Conservation (phyloP, 495 filamentous ascomycete species). For the Margaritispora aquatica region DNA sequence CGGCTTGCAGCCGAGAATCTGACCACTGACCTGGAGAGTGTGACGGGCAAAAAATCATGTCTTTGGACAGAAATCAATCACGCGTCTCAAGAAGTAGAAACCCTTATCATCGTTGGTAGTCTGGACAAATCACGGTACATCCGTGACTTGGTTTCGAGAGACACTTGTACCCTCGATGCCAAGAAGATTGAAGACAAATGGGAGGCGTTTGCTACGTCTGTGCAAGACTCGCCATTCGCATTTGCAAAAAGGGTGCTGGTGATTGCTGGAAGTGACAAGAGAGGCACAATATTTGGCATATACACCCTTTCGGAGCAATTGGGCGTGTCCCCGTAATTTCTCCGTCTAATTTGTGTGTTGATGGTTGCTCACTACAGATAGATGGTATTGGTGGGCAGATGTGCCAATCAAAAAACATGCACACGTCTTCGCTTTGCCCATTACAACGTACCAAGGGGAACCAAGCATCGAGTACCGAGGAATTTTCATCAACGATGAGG, state of each 20-base stretch:
- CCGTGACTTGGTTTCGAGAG: slow-evolving; percentile 41
- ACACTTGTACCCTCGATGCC: slow-evolving; percentile 54
- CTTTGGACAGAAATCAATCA: background rate
- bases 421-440: slow-evolving; percentile 48
- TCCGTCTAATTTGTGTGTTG: background rate
- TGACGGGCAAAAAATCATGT: background rate
- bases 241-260: slow-evolving; percentile 54
- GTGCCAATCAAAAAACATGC: slow-evolving; percentile 46
- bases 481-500: slow-evolving; percentile 67
- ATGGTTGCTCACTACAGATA: slow-evolving; percentile 22
- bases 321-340: slow-evolving; percentile 52
- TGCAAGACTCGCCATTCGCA: slow-evolving; percentile 52
- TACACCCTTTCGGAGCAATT: slow-evolving; percentile 72
- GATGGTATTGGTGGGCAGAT: slow-evolving; percentile 74
- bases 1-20: background rate
- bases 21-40: background rate
- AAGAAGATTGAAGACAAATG: slow-evolving; percentile 52
- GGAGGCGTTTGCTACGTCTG: slow-evolving; percentile 58
- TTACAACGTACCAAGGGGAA: slow-evolving; percentile 48
- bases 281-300: slow-evolving; percentile 68
- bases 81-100: background rate
- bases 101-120: slow-evolving; percentile 65
- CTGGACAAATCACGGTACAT: slow-evolving; percentile 57
- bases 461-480: slow-evolving; percentile 69
- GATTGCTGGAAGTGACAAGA: slow-evolving; percentile 62